A percentile compares a stretch with the other conserved stretches of the same genome.
Evolutionary conservation across 2,329 filamentous ascomycete species (phyloP).

Genomic region (Scolecobasidium constrictum): DNA sequence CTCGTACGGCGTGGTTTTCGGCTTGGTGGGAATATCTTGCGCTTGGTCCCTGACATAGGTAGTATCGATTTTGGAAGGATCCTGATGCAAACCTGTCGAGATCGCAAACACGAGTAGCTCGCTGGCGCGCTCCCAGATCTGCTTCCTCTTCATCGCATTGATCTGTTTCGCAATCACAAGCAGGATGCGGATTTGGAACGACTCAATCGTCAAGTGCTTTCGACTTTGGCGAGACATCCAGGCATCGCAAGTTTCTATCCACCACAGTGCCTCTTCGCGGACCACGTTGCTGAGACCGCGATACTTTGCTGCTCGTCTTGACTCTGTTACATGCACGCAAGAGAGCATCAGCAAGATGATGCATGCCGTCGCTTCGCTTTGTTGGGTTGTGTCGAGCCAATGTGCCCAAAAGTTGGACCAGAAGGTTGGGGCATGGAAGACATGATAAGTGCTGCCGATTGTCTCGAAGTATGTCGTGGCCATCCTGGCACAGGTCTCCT

Average conservation of each 20-base stretch:
- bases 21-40: constrained; percentile 7
- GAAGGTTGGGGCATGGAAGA: constrained; percentile 44
- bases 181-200: constrained; percentile 42
- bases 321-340: constrained; percentile 21
- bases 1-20: constrained; percentile 27
- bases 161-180: constrained; percentile 38
- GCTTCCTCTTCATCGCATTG: constrained; percentile 42
- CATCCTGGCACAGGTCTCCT: constrained; percentile 29
- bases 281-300: constrained; percentile 31
- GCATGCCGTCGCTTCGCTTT: constrained; percentile 26
- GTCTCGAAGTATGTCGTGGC: constrained; percentile 36
- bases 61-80: constrained; percentile 27
- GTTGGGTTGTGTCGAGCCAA: constrained; percentile 2
- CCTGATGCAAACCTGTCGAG: constrained; percentile 42
- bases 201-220: constrained; percentile 39
- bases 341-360: constrained; percentile 29
- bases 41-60: constrained; percentile 19
- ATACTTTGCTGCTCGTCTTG: constrained; percentile 16
- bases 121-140: constrained; percentile 41
- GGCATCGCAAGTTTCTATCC: constrained; percentile 28
- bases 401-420: constrained; percentile 39
- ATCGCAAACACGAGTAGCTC: constrained; percentile 42
- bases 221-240: constrained; percentile 36
- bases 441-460: constrained; percentile 41
- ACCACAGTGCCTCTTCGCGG: constrained; percentile 25